Evolutionary conservation across 805 yeast species (phyloP), one percentile per base, ranked within the genome.

Genomic region (Barnettozyma californica): DNA sequence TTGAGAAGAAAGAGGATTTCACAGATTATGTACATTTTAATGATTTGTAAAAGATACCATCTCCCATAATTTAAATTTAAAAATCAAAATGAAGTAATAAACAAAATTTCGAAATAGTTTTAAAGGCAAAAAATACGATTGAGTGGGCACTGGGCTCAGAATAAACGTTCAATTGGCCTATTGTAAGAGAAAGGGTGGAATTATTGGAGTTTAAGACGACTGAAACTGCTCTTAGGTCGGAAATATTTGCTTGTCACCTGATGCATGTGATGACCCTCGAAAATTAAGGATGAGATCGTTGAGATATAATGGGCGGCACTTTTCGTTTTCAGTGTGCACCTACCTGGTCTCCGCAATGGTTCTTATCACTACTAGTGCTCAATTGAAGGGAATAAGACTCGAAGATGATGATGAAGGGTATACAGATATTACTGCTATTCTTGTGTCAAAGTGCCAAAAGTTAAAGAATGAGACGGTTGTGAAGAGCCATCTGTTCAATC

Each of bases 401-500:
- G 14, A 13, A 11, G 46, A 40, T 10, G 45, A 40, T 7, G 47
- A 35, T 34, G 31, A 29, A 8, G 10, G 26, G 14, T 42, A 20
- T 14, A 40, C 41, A 20, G 90, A 85, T 59, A 70, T 86, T n/a
- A 85, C 91, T 0, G 58, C 65, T 5, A 62, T 67, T n/a, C 68
- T 86, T 37, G 70, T 75, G 44, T 52, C 62, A 4, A 67, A 77
- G 18, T 59, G 76, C 36, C 48, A 58, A 11, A 55, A 51, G 3
- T 62, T 83, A 35, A 60, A 64, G 16, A 74, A 76, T 35, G 83
- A 82, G 29, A 71, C 75, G 43, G 80, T 92, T 18, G 77, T 78
- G 5, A 80, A 80, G 56, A 73, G 77, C 9, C 75, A 79, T 0
- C 67, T 67, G 25, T 88, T 89, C 66, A 78, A 81, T 47, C 71